Conservation (phyloP, 2,329 filamentous ascomycete genomes). For the Neonectria neomacrospora region DNA sequence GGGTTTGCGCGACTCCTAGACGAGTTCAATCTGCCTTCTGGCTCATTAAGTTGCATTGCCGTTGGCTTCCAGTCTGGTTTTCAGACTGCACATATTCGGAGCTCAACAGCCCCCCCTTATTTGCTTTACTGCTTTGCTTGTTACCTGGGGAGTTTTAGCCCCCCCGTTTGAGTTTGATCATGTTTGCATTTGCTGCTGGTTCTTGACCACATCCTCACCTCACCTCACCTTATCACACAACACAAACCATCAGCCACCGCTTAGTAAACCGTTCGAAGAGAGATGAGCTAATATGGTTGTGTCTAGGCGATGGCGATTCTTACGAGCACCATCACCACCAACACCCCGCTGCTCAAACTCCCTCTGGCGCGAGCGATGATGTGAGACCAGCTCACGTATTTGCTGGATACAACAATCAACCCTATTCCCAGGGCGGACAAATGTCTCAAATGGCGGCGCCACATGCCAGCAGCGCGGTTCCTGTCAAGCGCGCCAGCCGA, state of each 20-base stretch:
- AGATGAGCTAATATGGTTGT: conserved; percentile 47
- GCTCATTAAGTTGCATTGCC: conserved; percentile 48
- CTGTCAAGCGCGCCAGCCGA: conserved; percentile 50
- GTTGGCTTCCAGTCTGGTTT: conserved; percentile 41
- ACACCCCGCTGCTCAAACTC: conserved; percentile 64
- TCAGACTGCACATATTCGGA: conserved; percentile 26
- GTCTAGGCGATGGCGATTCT: conserved; percentile 68
- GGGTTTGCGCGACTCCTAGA: conserved; percentile 50
- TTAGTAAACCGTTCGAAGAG: conserved; percentile 29
- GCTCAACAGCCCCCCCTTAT: conserved; percentile 25
- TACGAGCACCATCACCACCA: conserved; percentile 76
- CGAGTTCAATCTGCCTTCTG: conserved; percentile 50
- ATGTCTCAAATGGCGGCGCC: conserved; percentile 70
- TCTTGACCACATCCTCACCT: conserved; percentile 9
- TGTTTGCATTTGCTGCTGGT: conserved; percentile 24
- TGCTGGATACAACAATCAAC: conserved; percentile 73
- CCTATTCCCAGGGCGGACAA: conserved; percentile 63
- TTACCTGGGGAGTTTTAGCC: conserved; percentile 4
- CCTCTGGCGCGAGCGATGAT: conserved; percentile 66
- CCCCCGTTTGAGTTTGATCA: conserved; percentile 24
- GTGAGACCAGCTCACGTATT: conserved; percentile 81
- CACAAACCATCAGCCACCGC: conserved; percentile 18
- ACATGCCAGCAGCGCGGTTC: conserved; percentile 51
- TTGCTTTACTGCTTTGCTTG: conserved; percentile 34
- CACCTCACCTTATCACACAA: conserved; percentile 20